Evolutionary conservation across 2,329 filamentous ascomycete genomes (phyloP).

Genomic region (Talaromyces sp.): DNA sequence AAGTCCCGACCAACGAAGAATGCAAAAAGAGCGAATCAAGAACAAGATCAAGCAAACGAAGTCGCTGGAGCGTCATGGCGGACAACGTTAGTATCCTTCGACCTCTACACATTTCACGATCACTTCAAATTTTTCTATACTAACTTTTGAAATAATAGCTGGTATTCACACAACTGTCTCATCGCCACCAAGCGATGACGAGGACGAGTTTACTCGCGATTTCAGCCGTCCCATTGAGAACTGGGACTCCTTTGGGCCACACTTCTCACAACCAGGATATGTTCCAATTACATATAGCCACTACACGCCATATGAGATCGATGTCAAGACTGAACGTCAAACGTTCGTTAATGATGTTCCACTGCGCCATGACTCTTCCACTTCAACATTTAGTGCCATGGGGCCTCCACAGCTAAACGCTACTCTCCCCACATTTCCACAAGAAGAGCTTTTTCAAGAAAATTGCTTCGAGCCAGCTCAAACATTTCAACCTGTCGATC

Average conservation of each 20-base stretch:
- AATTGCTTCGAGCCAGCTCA: conserved; percentile 65
- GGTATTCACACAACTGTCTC: not conserved
- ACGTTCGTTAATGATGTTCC: conserved; percentile 92
- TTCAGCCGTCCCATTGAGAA: conserved; percentile 68
- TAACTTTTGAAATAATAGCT: not conserved
- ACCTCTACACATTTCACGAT: no score
- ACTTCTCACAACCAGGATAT: conserved; percentile 58
- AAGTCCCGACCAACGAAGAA: conserved; percentile 80
- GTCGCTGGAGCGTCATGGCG: conserved; percentile 78
- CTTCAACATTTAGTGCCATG: conserved; percentile 92
- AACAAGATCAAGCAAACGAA: conserved; percentile 97
- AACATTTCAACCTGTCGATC: conserved; percentile 38
- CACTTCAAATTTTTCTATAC: not conserved
- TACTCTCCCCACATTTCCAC: conserved; percentile 65
- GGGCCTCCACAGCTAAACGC: conserved; percentile 73
- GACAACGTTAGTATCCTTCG: conserved; percentile 27
- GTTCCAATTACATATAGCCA: conserved; percentile 57
- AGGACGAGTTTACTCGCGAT: conserved; percentile 36
- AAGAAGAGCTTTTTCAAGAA: conserved; percentile 72
- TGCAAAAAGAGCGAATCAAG: conserved; percentile 95
- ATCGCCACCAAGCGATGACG: not conserved
- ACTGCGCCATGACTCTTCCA: conserved; percentile 79
- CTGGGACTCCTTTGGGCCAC: conserved; percentile 46
- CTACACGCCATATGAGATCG: conserved; percentile 82
- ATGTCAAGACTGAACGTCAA: conserved; percentile 93